A percentile compares a stretch with the other conserved stretches of the same genome.
Evolutionary conservation across 2,329 filamentous ascomycete genomes (phyloP).

Genomic region (Paraphaeosphaeria sporulosa): DNA sequence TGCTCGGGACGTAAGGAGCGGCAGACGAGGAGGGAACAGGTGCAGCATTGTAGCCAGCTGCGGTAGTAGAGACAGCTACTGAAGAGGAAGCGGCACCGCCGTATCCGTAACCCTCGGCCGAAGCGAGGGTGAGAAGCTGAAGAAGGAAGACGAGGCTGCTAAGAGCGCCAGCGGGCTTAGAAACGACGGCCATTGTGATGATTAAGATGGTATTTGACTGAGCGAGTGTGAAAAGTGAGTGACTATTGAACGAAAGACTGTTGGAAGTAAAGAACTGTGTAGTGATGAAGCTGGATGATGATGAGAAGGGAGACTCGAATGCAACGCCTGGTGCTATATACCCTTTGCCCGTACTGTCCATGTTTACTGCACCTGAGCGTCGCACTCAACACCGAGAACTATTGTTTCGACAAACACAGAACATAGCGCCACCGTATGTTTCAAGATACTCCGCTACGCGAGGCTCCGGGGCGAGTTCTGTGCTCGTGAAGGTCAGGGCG

Average conservation of each 20-base stretch:
- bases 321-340: conserved; percentile 12
- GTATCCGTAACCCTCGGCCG: conserved; percentile 12
- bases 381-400: conserved; percentile 10
- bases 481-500: conserved; percentile 2
- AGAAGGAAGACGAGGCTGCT: conserved; percentile 14
- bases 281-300: conserved; percentile 11
- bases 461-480: conserved; percentile 6
- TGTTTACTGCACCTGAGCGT: conserved; percentile 2
- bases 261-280: conserved; percentile 7
- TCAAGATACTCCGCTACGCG: conserved; percentile 8
- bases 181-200: conserved; percentile 10
- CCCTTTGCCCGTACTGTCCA: not conserved
- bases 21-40: conserved; percentile 5
- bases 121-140: conserved; percentile 10
- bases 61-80: conserved; percentile 8
- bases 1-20: not conserved
- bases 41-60: conserved; percentile 10
- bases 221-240: conserved; percentile 9
- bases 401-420: conserved; percentile 15
- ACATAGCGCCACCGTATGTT: conserved; percentile 3
- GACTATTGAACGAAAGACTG: conserved; percentile 8
- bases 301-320: conserved; percentile 1
- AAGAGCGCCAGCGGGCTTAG: conserved; percentile 11
- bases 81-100: conserved; percentile 12
- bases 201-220: not conserved